phyloP scores from a whole-genome alignment of 495 filamentous ascomycete species.

The Lepraria neglecta region DNA sequence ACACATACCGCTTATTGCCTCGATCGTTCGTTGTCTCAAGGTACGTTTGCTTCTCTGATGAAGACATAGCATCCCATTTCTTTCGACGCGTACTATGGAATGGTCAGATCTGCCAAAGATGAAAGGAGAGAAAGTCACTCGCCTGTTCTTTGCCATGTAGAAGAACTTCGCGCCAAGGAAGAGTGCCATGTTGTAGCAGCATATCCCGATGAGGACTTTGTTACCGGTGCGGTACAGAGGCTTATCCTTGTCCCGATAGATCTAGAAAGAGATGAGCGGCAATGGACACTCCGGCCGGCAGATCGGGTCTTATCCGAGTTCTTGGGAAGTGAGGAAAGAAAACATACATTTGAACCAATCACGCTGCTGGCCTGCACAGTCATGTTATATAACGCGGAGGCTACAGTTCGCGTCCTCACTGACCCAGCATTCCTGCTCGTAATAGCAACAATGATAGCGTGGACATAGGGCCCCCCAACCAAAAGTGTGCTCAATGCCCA shows the following conservation, averaged over 20 bases:
- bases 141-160: conserved; percentile 54
- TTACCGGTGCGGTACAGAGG: conserved; percentile 63
- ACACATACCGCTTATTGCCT: conserved; percentile 60
- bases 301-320: neutral
- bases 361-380: conserved; percentile 59
- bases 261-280: conserved; percentile 30
- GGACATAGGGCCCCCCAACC: no score
- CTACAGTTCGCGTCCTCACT: conserved; percentile 35
- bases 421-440: conserved; percentile 34
- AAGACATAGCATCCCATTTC: conserved; percentile 54
- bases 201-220: conserved; percentile 53
- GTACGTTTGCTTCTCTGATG: conserved; percentile 56
- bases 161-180: conserved; percentile 55
- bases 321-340: no score
- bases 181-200: conserved; percentile 47
- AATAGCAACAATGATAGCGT: conserved; percentile 17
- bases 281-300: neutral
- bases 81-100: conserved; percentile 28
- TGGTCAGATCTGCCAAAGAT: conserved; percentile 26
- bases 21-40: conserved; percentile 56
- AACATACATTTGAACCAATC: conserved; percentile 53
- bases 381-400: conserved; percentile 63
- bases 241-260: conserved; percentile 60
- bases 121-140: conserved; percentile 16
- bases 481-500: conserved; percentile 31